phyloP scores from a whole-genome alignment of 2,329 filamentous ascomycete genomes.

The Fusarium armeniacum region DNA sequence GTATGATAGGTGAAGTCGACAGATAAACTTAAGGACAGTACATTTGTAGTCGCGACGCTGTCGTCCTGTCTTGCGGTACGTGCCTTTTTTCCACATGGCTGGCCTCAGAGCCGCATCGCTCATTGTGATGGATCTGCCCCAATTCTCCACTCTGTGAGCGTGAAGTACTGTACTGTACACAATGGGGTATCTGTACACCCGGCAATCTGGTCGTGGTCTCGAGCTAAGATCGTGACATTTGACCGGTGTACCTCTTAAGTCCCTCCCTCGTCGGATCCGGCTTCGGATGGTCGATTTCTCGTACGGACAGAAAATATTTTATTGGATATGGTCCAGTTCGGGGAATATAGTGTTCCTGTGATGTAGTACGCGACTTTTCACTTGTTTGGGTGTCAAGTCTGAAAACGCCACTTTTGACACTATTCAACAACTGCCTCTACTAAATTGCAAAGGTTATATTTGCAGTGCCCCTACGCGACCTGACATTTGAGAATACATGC shows the following conservation, averaged over 20 bases:
- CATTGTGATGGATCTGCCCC: conserved; percentile 47
- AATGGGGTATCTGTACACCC: conserved; percentile 46
- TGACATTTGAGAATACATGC: no score
- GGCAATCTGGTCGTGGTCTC: conserved; percentile 47
- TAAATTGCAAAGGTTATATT: background rate
- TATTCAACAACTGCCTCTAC: background rate
- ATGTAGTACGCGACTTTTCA: background rate
- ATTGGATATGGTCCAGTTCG: background rate
- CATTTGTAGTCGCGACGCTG: conserved; percentile 3
- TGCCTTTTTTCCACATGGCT: conserved; percentile 36
- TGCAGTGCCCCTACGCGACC: no score
- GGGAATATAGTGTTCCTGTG: background rate
- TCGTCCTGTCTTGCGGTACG: conserved; percentile 30
- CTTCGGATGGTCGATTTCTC: conserved; percentile 22
- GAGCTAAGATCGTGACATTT: conserved; percentile 52
- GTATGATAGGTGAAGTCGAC: background rate
- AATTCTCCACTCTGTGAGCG: conserved; percentile 46
- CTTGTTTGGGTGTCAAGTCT: background rate
- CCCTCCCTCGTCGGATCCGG: conserved; percentile 43
- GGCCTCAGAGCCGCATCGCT: conserved; percentile 49
- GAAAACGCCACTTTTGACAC: background rate
- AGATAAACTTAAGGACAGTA: background rate
- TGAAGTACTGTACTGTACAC: conserved; percentile 44
- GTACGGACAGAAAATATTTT: conserved; percentile 20
- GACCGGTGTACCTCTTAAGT: conserved; percentile 49